Base-by-base conservation (phyloP, 1,139 yeast species). In the Taphrina flavorubra region DNA sequence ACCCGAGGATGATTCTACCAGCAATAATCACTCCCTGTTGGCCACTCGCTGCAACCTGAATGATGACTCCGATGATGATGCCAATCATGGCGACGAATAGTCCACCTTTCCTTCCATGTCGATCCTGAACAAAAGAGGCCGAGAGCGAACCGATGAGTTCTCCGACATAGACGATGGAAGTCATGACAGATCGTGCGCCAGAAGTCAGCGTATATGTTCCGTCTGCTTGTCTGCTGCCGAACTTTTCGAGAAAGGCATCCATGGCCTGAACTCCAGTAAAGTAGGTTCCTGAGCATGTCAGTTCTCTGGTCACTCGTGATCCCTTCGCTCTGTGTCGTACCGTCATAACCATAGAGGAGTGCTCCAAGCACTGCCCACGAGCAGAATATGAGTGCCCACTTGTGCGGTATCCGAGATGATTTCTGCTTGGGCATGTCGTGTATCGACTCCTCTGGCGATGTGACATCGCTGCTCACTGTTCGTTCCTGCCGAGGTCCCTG, bases 121-220 rank as follows among this genome's bases (percentile, higher is more conserved):
- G 80, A 76, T 87, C 90, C 70, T 87, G 81, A 20, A 85, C 72
- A 51, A 83, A 78, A 64, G 89, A 87, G 62, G 89, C 88, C 71
- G 77, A 72, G 65, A 87, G 77, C 39, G 90, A 82, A 1, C 71
- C 71, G 6, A 69, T 36, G 20, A 69, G 56, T 7, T 63, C 68
- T 7, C 71, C 71, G 65, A 82, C 85, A 47, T 88, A 84, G 67
- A 85, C 77, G 72, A 84, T 83, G 18, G 87, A 84, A 37, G 84
- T 85, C 72, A 85, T 84, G 71, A 85, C 79, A 36, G 87, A 84
- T 69, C 86, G 79, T 76, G 87, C 89, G 69, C 81, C 82, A 2
- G 87, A 83, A 4, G 83, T 79, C 75, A 88, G 87, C 14, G 69
- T 70, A 46, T 51, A 61, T 31, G 44, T 75, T 74, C 53, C 64